Evolutionary conservation across 805 yeast species (phyloP), one percentile per base, ranked within the genome.

Genomic region (Myxozyma sirexii): DNA sequence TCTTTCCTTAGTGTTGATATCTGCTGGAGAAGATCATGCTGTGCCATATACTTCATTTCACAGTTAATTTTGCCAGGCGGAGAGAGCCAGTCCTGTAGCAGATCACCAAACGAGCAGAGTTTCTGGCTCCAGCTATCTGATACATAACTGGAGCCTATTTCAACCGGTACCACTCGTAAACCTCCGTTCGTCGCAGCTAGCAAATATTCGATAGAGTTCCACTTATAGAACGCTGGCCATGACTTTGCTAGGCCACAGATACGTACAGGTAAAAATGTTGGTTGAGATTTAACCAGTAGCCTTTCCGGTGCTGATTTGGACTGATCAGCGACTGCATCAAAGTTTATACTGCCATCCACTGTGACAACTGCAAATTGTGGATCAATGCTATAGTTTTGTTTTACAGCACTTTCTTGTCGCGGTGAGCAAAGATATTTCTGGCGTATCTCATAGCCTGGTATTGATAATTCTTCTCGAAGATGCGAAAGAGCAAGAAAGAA

Each of bases 91-190:
- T 54, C 60, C 17, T 43, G 46, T 5, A 69, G 44, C 21, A 69
- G 49, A 23, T 51, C 51, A 35, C 60, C 58, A 39, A 69, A 58
- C n/a, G 56, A 21, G 24, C 60, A 45, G 7, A 69, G 19, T 35
- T 57, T 43, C 50, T 62, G 68, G 15, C 63, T 44, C 71, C 71
- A 69, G n/a, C 54, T 53, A 15, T 56, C 51, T 10, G 58, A 35
- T 6, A 60, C 59, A 48, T 69, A 69, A 8, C 63, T 51, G 15
- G 48, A 31, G 3, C 71, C 71, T 10, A 69, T 56, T 43, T 69
- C 71, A 7, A 69, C 65, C 3, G 71, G 71, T 2, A 69, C 71
- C 13, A 64, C 51, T 17, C 71, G 55, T 21, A 21, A 27, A 5
- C 67, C 67, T 26, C 55, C 55, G 37, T 56, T 56, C 13, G 67